Conservation (phyloP, 106 monocot species). For the Amphibolis antarctica region DNA sequence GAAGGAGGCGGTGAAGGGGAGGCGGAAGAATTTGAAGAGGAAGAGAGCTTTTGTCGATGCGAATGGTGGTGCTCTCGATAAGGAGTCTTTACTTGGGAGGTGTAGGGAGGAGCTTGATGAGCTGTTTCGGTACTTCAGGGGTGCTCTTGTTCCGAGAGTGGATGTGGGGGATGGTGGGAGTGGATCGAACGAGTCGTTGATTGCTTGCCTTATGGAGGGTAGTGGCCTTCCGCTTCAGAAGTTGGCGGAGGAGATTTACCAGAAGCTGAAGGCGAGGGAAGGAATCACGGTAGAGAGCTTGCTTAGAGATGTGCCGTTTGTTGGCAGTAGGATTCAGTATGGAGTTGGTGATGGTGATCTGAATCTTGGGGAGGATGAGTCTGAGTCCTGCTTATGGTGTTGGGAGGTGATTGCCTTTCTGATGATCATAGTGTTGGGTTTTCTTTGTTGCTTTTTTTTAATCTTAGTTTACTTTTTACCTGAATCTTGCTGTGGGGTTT, state of each 20-base stretch:
- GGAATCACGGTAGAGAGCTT: slow-evolving; percentile 52
- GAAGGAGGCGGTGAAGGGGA: slow-evolving; percentile 5
- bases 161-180: slow-evolving; percentile 15
- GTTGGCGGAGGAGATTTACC: slow-evolving; percentile 54
- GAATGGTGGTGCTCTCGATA: slow-evolving; percentile 12
- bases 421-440: neutral
- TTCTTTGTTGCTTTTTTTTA: neutral
- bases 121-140: slow-evolving; percentile 56
- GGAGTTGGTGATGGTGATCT: slow-evolving; percentile 46
- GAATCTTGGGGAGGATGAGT: slow-evolving; percentile 75
- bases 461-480: neutral
- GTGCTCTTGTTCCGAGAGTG: slow-evolving; percentile 24
- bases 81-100: slow-evolving; percentile 16
- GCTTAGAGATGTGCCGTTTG: slow-evolving; percentile 37
- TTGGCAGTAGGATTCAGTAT: slow-evolving; percentile 74
- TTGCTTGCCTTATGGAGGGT: slow-evolving; percentile 76
- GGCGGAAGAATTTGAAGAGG: slow-evolving; percentile 13
- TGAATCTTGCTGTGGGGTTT: neutral
- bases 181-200: slow-evolving; percentile 27
- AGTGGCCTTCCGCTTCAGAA: slow-evolving; percentile 58
- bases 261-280: slow-evolving; percentile 41
- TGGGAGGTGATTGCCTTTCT: slow-evolving; percentile 61
- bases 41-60: slow-evolving; percentile 39
- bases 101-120: slow-evolving; percentile 40
- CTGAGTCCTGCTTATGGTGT: slow-evolving; percentile 75